Conservation (phyloP, 148 eudicot genomes). For the Persicaria tinctoria region DNA sequence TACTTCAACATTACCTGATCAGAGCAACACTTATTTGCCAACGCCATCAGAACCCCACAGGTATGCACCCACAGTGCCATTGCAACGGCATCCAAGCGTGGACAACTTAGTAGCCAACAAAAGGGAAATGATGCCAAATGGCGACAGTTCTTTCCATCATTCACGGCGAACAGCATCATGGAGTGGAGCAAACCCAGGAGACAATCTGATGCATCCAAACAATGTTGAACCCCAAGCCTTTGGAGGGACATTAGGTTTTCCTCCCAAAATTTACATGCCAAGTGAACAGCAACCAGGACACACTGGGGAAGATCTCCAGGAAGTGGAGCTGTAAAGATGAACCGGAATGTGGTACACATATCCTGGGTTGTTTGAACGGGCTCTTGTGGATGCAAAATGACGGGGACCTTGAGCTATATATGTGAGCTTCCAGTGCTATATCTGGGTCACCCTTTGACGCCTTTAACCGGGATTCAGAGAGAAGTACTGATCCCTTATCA, state of each 20-base stretch:
- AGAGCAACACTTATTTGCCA: constrained; percentile 25
- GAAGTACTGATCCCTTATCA: no score
- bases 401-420: no score
- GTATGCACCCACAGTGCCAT: constrained; percentile 26
- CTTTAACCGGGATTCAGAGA: no score
- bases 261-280: constrained; percentile 24
- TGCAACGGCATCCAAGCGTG: constrained; percentile 64
- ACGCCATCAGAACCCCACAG: constrained; percentile 16
- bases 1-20: constrained; percentile 15
- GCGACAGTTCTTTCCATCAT: constrained; percentile 24
- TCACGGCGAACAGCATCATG: constrained; percentile 77
- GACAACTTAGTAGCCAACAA: constrained; percentile 33
- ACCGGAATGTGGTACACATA: neutral
- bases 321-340: constrained; percentile 23
- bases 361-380: neutral
- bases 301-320: constrained; percentile 23
- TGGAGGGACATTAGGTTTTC: constrained; percentile 35
- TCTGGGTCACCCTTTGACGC: no score
- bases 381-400: no score
- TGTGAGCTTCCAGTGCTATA: no score
- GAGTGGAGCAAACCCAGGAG: constrained; percentile 54
- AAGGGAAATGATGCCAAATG: constrained; percentile 13
- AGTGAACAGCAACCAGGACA: constrained; percentile 27
- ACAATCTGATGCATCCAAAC: constrained; percentile 20
- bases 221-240: constrained; percentile 29